These are phyloP conservation scores for Syncephalis plumigaleata DNA, from an alignment of 371 early-diverging fungal genomes.

Conservation along the genomic window DNA sequence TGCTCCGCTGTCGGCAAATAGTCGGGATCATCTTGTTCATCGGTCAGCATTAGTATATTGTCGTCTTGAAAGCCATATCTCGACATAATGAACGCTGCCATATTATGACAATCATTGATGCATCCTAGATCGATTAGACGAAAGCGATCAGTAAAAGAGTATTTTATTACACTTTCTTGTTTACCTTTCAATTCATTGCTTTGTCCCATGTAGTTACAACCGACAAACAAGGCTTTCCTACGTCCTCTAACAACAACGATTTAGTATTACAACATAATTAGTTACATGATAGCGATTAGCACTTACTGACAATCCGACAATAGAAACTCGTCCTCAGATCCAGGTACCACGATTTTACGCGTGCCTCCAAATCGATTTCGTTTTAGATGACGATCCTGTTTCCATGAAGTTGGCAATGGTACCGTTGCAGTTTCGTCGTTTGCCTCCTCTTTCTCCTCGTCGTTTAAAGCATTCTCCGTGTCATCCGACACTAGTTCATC, in stretches of 20 bases:
- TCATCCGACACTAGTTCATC: no score
- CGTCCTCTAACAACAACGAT: conserved; percentile 12
- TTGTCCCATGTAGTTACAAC: conserved; percentile 69
- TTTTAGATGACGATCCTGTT: no score
- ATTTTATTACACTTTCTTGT: background rate
- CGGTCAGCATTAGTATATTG: conserved; percentile 43
- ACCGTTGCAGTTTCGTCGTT: no score
- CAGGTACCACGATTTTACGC: no score
- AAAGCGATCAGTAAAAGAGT: no score
- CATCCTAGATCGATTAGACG: conserved; percentile 41
- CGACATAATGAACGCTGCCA: conserved; percentile 28
- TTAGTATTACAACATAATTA: background rate
- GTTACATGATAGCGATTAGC: background rate
- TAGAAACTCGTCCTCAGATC: background rate
- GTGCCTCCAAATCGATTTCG: no score
- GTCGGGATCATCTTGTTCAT: conserved; percentile 36
- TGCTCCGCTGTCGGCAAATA: conserved; percentile 44
- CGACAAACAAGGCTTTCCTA: conserved; percentile 72
- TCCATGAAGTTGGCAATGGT: no score
- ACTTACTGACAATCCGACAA: conserved; percentile 5
- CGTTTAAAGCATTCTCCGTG: no score
- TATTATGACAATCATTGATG: conserved; percentile 48
- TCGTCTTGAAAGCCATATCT: conserved; percentile 25
- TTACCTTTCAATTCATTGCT: conserved; percentile 26
- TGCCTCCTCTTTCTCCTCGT: no score